Base-by-base conservation (phyloP, 345 rosid species). In the Ricinus communis region DNA sequence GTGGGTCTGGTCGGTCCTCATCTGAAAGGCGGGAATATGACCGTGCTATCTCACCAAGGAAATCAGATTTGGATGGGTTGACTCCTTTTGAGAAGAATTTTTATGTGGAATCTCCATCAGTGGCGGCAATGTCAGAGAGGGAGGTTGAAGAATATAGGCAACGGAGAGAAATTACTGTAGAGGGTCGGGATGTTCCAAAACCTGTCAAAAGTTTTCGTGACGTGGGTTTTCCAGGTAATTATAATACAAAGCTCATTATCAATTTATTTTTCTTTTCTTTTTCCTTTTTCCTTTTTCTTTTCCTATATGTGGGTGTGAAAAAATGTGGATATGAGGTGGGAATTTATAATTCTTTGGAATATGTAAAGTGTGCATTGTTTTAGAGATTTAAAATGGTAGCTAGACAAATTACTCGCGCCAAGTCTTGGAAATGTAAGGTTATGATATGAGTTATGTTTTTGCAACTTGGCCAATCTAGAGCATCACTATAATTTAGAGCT, bases 51-150 rank as follows among this genome's bases (percentile, higher is more conserved):
- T 81, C 90, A 0, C 90, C 94, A 2, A 73, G 78, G 86, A 93
- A 85, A 81, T 82, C 82, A 16, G 95, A 93, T 84, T 87, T 96
- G 79, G 99, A 90, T 89, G 99, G 97, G 21, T 80, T 96, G 83
- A 85, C 88, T 80, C 90, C 96, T 49, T 96, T 93, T 25, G 94
- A 93, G 84, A 96, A 96, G 88, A 93, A 96, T 65, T 96, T 96
- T 78, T 93, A 91, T 76, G 84, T 86, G 0, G 99, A 96, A 62
- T 93, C 98, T 0, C 86, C 89, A 0, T 71, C 86, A 25, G 95
- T 93, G 68, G 98, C 93, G 0, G 90, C 91, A 68, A 91, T 96
- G 98, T 82, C 97, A 0, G 95, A 88, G 30, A 75, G 71, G 69
- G 95, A 96, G 63, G 98, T 89, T 38, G 91, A 89, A 69, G 97